Evolutionary conservation across 2,329 filamentous ascomycete genomes (phyloP).

Genomic region (Plenodomus tracheiphilus): DNA sequence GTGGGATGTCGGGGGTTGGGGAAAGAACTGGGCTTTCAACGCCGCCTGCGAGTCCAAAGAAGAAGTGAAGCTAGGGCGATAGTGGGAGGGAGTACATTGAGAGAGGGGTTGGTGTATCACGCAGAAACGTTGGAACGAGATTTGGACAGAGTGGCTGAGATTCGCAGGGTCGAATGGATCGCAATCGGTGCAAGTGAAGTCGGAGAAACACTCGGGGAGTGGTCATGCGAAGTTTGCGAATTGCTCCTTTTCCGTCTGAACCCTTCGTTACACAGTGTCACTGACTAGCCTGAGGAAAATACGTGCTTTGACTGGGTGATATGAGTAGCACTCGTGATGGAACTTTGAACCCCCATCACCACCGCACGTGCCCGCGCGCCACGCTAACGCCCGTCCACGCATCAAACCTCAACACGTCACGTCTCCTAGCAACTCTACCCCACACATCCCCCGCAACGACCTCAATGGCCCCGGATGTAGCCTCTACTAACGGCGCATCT

Average conservation of each 20-base stretch:
- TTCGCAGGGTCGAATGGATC: too few relatives aligned
- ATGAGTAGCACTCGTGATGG: too few relatives aligned
- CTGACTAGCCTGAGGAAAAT: too few relatives aligned
- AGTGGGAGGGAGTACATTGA: background rate
- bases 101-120: background rate
- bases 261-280: too few relatives aligned
- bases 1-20: background rate
- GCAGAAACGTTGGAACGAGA: too few relatives aligned
- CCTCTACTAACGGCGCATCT: conserved; percentile 21
- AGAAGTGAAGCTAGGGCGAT: background rate
- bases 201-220: too few relatives aligned
- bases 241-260: too few relatives aligned
- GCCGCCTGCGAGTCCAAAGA: conserved; percentile 4
- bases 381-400: background rate
- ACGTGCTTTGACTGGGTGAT: too few relatives aligned
- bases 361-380: conserved; percentile 13
- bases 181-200: too few relatives aligned
- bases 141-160: too few relatives aligned
- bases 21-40: background rate
- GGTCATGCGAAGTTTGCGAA: too few relatives aligned
- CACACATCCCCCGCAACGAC: conserved; percentile 8
- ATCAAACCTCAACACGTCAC: conserved; percentile 4
- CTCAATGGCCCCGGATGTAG: conserved; percentile 29
- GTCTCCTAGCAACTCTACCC: conserved; percentile 5
- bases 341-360: too few relatives aligned